phyloP scores from a whole-genome alignment of 192 early-diverging fungal genomes.

The Linnemannia elongata region DNA sequence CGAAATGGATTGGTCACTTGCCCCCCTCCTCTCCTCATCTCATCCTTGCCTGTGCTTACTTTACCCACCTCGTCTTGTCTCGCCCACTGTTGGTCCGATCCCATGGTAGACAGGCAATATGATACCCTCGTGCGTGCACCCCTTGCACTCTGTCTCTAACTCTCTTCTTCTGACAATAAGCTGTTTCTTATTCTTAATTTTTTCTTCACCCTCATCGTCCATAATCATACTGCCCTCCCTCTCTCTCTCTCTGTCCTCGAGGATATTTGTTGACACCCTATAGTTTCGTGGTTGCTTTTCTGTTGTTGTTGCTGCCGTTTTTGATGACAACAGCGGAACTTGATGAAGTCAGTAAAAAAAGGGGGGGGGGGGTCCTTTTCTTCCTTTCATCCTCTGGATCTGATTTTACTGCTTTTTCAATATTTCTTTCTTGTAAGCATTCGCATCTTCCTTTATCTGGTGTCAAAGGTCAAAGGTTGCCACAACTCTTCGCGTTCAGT shows the following conservation, averaged over 20 bases:
- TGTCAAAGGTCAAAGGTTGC: too few species aligned
- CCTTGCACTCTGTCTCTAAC: too few species aligned
- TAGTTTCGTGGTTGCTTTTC: too few species aligned
- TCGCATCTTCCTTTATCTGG: not conserved
- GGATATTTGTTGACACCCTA: not conserved
- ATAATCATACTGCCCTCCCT: not conserved
- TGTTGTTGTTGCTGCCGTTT: too few species aligned
- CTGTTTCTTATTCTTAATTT: not conserved
- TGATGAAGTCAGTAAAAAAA: not conserved
- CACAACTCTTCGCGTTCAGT: not conserved
- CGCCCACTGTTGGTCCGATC: not conserved
- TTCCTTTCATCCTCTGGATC: not conserved
- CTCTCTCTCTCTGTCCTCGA: not conserved
- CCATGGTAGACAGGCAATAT: too few species aligned
- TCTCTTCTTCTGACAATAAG: not conserved
- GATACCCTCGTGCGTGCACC: too few species aligned
- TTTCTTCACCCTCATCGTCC: not conserved
- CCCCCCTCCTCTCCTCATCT: too few species aligned
- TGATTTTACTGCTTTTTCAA: not conserved
- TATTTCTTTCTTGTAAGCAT: not conserved
- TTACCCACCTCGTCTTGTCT: not conserved
- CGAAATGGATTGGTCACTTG: not conserved
- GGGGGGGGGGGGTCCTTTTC: not conserved
- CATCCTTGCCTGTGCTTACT: not conserved
- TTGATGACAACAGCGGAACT: too few species aligned